A percentile compares a stretch with the other conserved stretches of the same genome.
These are phyloP conservation scores for Sphagnum tenellum DNA, from an alignment of 225 moss, liverwort and hornwort species.

Conservation along the genomic window DNA sequence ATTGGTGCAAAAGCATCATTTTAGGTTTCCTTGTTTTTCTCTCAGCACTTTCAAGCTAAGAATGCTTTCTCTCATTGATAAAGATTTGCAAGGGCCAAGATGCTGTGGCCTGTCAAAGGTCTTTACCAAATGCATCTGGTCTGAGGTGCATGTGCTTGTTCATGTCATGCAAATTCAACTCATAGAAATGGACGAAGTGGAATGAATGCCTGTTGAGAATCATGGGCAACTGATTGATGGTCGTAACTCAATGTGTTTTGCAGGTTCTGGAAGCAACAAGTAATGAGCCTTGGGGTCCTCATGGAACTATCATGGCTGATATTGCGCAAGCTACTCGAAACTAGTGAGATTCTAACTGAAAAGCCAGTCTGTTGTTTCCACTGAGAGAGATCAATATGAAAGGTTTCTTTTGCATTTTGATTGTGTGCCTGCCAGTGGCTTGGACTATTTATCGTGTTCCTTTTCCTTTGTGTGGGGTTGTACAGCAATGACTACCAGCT, in stretches of 20 bases:
- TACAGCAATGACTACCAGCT: conserved; percentile 90
- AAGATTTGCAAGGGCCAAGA: neutral
- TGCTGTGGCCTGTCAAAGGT: no score
- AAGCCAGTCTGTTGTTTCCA: neutral
- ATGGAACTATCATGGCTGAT: conserved; percentile 95
- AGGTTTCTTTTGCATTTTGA: neutral
- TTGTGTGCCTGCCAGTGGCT: neutral
- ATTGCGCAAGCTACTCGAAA: conserved; percentile 97
- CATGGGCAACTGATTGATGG: no score
- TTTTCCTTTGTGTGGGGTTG: neutral
- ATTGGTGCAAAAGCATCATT: no score
- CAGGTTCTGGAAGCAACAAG: conserved; percentile 98
- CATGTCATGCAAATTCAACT: no score
- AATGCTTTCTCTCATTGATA: neutral
- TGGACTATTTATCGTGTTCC: neutral
- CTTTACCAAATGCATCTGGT: no score
- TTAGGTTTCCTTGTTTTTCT: no score
- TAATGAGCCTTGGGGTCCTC: conserved; percentile 99
- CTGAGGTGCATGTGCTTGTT: no score
- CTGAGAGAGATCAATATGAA: neutral
- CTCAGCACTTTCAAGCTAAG: neutral
- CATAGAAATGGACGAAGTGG: no score
- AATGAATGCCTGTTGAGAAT: neutral
- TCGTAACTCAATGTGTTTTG: neutral
- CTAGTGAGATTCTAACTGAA: conserved; percentile 33